A percentile compares a stretch with the other conserved stretches of the same genome.
Conservation (phyloP, 371 early-diverging fungal species). For the Mortierella sp. region DNA sequence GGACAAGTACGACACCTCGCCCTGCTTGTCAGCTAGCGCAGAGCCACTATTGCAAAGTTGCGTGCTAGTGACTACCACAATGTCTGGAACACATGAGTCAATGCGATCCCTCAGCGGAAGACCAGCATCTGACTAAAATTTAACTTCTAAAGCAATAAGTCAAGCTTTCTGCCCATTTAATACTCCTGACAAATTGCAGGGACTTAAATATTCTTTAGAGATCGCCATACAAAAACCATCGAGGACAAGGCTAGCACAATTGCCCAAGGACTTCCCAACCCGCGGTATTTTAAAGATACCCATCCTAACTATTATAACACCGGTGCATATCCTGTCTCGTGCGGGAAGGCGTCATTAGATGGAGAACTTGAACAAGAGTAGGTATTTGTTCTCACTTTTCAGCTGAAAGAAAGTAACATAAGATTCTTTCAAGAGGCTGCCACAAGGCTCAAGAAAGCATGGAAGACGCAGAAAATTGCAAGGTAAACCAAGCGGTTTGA, state of each 20-base stretch:
- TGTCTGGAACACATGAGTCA: constrained; percentile 3
- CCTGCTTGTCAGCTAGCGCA: neutral
- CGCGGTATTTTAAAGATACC: neutral
- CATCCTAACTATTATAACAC: neutral
- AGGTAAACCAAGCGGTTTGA: too few relatives aligned
- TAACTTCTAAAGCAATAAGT: neutral
- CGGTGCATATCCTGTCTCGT: neutral
- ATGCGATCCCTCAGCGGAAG: neutral
- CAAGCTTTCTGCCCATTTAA: neutral
- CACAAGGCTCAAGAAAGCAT: neutral
- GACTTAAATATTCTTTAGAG: neutral
- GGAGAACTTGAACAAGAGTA: neutral
- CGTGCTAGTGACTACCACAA: neutral
- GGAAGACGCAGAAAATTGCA: neutral
- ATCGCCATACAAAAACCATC: neutral
- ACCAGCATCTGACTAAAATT: neutral
- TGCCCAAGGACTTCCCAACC: neutral
- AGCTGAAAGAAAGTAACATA: neutral
- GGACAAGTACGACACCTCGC: neutral
- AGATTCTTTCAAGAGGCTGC: neutral
- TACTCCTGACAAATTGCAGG: neutral
- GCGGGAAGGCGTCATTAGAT: neutral
- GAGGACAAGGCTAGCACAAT: neutral
- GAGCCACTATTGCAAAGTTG: neutral
- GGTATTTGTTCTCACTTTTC: neutral